Conservation (phyloP, 2,329 filamentous ascomycete species). For the Onygenales sp. region DNA sequence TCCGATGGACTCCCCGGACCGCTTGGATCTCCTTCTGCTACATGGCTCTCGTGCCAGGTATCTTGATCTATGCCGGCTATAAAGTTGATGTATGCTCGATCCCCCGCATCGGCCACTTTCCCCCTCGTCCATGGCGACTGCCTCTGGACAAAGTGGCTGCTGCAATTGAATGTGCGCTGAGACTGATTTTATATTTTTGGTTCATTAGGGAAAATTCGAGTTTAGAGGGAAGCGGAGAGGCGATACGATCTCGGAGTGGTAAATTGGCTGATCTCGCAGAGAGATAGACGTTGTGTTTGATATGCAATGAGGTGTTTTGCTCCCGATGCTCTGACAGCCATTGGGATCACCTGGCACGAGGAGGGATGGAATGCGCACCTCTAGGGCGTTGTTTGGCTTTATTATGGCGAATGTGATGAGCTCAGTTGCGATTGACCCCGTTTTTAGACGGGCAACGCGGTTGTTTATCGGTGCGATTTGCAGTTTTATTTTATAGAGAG, state of each 20-base stretch:
- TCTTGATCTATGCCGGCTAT: constrained; percentile 64
- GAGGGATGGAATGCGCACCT: no score
- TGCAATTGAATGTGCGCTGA: background rate
- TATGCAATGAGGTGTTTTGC: background rate
- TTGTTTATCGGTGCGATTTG: background rate
- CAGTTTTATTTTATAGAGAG: background rate
- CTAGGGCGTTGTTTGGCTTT: no score
- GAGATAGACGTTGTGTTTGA: background rate
- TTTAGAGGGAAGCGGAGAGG: constrained; percentile 80
- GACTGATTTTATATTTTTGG: background rate
- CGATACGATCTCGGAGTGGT: constrained; percentile 76
- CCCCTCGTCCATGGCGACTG: background rate
- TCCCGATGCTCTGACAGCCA: background rate
- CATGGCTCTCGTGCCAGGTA: constrained; percentile 59
- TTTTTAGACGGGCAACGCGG: no score
- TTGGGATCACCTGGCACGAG: background rate
- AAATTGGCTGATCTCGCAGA: constrained; percentile 18
- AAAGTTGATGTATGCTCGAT: constrained; percentile 60
- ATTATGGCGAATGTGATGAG: no score
- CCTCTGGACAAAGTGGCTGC: background rate
- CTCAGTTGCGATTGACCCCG: no score
- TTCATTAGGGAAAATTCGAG: constrained; percentile 67
- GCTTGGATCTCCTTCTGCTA: constrained; percentile 73
- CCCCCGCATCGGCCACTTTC: background rate
- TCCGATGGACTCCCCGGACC: constrained; percentile 82